Conservation (phyloP, 257 asterid species). For the Galeopsis tetrahit region DNA sequence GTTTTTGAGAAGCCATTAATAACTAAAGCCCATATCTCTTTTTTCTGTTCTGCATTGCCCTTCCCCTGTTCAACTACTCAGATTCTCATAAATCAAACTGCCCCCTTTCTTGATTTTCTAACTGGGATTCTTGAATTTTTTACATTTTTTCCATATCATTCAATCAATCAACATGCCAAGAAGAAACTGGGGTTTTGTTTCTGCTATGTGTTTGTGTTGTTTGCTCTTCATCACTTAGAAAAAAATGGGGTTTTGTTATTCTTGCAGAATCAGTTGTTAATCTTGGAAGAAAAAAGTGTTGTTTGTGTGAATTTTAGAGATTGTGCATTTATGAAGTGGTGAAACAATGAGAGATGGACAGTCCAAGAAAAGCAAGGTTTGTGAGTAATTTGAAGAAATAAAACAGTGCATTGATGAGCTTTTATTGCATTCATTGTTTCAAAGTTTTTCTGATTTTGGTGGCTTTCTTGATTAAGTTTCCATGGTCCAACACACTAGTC, state of each 20-base stretch:
- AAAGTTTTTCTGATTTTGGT: conserved; percentile 36
- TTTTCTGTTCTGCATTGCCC: conserved; percentile 54
- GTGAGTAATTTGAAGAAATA: not conserved
- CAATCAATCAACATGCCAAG: conserved; percentile 40
- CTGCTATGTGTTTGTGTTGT: conserved; percentile 32
- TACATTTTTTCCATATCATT: conserved; percentile 8
- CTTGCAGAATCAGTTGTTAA: conserved; percentile 16
- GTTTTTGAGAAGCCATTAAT: conserved; percentile 44
- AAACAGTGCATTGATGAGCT: conserved; percentile 39
- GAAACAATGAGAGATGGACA: conserved; percentile 88
- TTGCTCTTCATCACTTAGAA: conserved; percentile 43
- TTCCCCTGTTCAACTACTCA: conserved; percentile 48
- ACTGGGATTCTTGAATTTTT: conserved; percentile 36
- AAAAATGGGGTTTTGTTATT: not conserved
- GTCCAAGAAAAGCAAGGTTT: conserved; percentile 88
- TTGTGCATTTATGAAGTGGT: conserved; percentile 51
- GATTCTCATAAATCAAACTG: conserved; percentile 39
- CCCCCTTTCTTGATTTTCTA: conserved; percentile 30
- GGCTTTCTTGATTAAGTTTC: conserved; percentile 50
- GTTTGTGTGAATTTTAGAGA: conserved; percentile 25
- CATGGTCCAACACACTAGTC: conserved; percentile 90
- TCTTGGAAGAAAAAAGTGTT: conserved; percentile 42
- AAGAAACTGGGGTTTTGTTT: conserved; percentile 38
- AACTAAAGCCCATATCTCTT: conserved; percentile 41
- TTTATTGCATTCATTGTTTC: conserved; percentile 39